Evolutionary conservation across 108 stramenopile species (phyloP).

Genomic region (Chaetoceros muelleri): DNA sequence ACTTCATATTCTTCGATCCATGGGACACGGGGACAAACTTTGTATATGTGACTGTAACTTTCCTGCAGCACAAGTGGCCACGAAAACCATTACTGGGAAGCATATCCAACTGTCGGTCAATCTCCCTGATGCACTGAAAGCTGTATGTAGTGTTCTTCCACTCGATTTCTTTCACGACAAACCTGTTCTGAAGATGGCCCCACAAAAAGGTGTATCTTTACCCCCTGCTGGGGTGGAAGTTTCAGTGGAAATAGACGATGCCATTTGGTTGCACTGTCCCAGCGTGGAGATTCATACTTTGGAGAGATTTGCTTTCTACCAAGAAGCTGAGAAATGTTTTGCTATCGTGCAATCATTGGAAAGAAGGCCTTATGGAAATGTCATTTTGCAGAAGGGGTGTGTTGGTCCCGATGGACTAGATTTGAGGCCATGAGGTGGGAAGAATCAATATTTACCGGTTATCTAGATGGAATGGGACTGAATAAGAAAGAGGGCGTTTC

Average conservation of each 20-base stretch:
- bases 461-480: too few relatives aligned
- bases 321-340: slow-evolving; percentile 34
- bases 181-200: slow-evolving; percentile 27
- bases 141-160: slow-evolving; percentile 35
- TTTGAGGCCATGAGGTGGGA: slow-evolving; percentile 29
- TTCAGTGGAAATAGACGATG: slow-evolving; percentile 10
- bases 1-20: slow-evolving; percentile 26
- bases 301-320: slow-evolving; percentile 35
- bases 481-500: too few relatives aligned
- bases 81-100: slow-evolving; percentile 28
- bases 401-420: slow-evolving; percentile 41
- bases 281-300: slow-evolving; percentile 17
- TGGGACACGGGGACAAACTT: slow-evolving; percentile 46
- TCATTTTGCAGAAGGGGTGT: slow-evolving; percentile 29
- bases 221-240: slow-evolving; percentile 29
- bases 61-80: slow-evolving; percentile 33
- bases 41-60: slow-evolving; percentile 38
- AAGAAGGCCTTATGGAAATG: slow-evolving; percentile 45
- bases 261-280: slow-evolving; percentile 13
- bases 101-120: slow-evolving; percentile 23
- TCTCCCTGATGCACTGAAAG: slow-evolving; percentile 29
- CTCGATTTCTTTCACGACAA: slow-evolving; percentile 35
- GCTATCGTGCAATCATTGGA: slow-evolving; percentile 41
- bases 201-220: slow-evolving; percentile 23
- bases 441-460: too few relatives aligned